A percentile compares a stretch with the other conserved stretches of the same genome.
Conservation (phyloP, 441 rosid species). For the Mallotus japonicus region DNA sequence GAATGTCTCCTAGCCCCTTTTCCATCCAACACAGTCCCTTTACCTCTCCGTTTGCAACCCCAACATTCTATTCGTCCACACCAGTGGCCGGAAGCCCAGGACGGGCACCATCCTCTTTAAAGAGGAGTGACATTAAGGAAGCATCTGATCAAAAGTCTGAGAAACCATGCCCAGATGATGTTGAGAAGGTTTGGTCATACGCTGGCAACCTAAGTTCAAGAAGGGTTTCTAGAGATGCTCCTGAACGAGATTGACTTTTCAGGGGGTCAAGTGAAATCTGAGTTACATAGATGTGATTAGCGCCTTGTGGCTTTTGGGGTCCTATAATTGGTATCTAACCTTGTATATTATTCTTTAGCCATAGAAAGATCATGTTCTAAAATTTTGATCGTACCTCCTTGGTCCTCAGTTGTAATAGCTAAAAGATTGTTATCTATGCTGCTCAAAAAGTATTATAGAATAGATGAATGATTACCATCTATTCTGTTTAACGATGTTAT, state of each 20-base stretch:
- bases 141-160: slow-evolving; percentile 33
- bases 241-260: slow-evolving; percentile 66
- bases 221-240: slow-evolving; percentile 66
- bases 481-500: neutral
- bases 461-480: slow-evolving; percentile 6
- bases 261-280: neutral
- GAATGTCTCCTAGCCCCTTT: slow-evolving; percentile 68
- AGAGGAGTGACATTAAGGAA: slow-evolving; percentile 41
- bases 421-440: slow-evolving; percentile 1
- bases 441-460: slow-evolving; percentile 2
- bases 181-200: slow-evolving; percentile 72
- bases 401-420: slow-evolving; percentile 7
- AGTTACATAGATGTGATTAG: neutral
- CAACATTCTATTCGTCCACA: slow-evolving; percentile 56
- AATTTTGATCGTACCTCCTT: slow-evolving; percentile 28
- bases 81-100: slow-evolving; percentile 68
- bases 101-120: slow-evolving; percentile 44
- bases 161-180: slow-evolving; percentile 41
- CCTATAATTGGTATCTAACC: slow-evolving; percentile 23
- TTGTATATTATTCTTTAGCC: slow-evolving; percentile 43
- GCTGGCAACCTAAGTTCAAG: slow-evolving; percentile 68
- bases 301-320: slow-evolving; percentile 8
- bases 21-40: slow-evolving; percentile 64
- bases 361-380: slow-evolving; percentile 32
- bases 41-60: slow-evolving; percentile 71